A percentile compares a stretch with the other conserved stretches of the same genome.
These are phyloP conservation scores for Dalechampia spathulata DNA, from an alignment of 441 rosid genomes.

Conservation along the genomic window DNA sequence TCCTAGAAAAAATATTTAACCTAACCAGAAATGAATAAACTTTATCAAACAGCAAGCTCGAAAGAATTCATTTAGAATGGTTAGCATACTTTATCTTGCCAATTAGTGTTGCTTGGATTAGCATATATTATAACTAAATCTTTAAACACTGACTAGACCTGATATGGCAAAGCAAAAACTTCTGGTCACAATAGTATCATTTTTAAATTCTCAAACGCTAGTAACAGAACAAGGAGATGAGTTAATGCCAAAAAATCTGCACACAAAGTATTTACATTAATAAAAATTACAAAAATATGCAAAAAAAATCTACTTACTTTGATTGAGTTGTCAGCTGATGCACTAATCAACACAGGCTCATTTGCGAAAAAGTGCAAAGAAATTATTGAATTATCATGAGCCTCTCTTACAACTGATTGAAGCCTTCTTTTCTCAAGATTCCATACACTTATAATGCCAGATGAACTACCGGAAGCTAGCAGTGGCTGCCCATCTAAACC, in stretches of 20 bases:
- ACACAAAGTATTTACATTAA: too few relatives aligned
- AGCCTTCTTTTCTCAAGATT: conserved; percentile 91
- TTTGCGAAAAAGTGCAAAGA: conserved; percentile 87
- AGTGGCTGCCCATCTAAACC: conserved; percentile 85
- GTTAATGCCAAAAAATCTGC: not conserved
- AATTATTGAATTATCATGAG: conserved; percentile 79
- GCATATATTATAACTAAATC: not conserved
- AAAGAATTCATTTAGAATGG: not conserved
- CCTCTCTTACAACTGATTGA: conserved; percentile 82
- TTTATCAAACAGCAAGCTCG: not conserved
- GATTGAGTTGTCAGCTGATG: conserved; percentile 87
- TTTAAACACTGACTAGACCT: not conserved
- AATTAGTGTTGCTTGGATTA: not conserved
- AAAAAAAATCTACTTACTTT: conserved; percentile 49
- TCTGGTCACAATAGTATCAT: not conserved
- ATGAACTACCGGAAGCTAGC: conserved; percentile 91
- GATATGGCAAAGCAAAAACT: not conserved
- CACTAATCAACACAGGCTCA: conserved; percentile 95
- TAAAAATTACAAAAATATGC: too few relatives aligned
- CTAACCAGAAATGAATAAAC: not conserved
- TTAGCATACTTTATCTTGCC: not conserved
- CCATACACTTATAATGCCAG: conserved; percentile 96
- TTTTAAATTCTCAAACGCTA: conserved; percentile 1
- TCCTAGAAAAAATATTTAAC: not conserved
- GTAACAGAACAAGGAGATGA: not conserved